Evolutionary conservation across 306 rosid species (phyloP).

Genomic region (Vigna trinervia): DNA sequence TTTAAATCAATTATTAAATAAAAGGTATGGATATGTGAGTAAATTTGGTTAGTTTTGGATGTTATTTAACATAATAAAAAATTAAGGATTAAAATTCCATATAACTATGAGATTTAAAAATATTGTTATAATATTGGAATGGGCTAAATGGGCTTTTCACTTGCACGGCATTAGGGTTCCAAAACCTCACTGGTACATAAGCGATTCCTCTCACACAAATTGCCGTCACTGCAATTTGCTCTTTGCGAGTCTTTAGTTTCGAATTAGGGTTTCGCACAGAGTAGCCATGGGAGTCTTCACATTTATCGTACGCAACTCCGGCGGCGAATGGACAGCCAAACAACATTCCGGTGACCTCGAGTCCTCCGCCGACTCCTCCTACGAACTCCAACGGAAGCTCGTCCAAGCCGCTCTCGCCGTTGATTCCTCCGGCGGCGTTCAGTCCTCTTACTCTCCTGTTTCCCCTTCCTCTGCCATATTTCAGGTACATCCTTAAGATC

Average conservation of each 20-base stretch:
- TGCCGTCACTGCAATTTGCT: slow-evolving; percentile 37
- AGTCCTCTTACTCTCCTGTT: slow-evolving; percentile 74
- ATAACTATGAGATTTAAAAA: too few species aligned
- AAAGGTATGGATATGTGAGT: too few species aligned
- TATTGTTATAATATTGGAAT: too few species aligned
- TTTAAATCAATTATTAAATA: too few species aligned
- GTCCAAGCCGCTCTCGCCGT: slow-evolving; percentile 67
- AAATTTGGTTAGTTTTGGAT: too few species aligned
- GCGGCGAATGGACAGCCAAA: slow-evolving; percentile 78
- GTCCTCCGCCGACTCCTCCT: slow-evolving; percentile 66
- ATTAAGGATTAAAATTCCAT: too few species aligned
- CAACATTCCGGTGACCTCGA: slow-evolving; percentile 76
- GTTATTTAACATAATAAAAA: too few species aligned
- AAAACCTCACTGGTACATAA: slow-evolving; percentile 39
- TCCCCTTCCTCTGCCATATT: slow-evolving; percentile 77
- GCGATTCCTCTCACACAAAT: neutral
- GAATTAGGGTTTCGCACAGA: slow-evolving; percentile 34
- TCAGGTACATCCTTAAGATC: slow-evolving; percentile 54
- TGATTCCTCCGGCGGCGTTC: slow-evolving; percentile 80
- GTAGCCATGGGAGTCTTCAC: slow-evolving; percentile 84
- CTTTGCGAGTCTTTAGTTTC: slow-evolving; percentile 17
- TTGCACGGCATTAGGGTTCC: slow-evolving; percentile 45
- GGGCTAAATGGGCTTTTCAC: slow-evolving; percentile 47
- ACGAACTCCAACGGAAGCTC: slow-evolving; percentile 79
- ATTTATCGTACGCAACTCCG: slow-evolving; percentile 66